Evolutionary conservation across 169 alveolate genomes (phyloP).

Genomic region (Theileria equi): DNA sequence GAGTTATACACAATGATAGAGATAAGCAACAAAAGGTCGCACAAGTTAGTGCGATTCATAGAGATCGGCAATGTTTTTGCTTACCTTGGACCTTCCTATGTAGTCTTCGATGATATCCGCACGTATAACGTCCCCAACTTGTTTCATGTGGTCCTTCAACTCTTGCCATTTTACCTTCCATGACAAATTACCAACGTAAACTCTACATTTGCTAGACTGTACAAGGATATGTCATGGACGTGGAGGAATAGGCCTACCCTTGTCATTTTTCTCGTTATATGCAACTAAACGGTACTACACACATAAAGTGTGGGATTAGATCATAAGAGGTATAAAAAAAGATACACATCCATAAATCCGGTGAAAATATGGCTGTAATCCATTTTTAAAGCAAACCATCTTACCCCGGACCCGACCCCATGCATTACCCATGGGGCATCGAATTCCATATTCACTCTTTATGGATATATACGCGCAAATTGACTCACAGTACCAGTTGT

Average conservation of each 20-base stretch:
- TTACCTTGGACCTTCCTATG: conserved; percentile 84
- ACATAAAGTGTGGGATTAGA: no score
- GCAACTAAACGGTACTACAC: no score
- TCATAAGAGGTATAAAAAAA: no score
- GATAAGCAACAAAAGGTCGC: not conserved
- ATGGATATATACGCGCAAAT: no score
- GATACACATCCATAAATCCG: no score
- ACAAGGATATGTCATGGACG: not conserved
- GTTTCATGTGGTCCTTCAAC: conserved; percentile 86
- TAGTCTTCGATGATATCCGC: conserved; percentile 87
- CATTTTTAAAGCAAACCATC: no score
- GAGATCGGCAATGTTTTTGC: not conserved
- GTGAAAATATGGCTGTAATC: no score
- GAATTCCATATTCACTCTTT: no score
- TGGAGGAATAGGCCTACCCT: conserved; percentile 1
- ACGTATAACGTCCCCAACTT: conserved; percentile 86
- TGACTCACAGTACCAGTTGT: no score
- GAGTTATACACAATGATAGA: no score
- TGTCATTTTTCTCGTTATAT: conserved; percentile 14
- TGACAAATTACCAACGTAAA: conserved; percentile 87
- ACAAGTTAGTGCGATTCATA: not conserved
- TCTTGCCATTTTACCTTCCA: conserved; percentile 88
- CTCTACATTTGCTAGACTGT: conserved; percentile 76
- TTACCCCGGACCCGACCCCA: no score
- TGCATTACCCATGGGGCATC: no score